phyloP scores from a whole-genome alignment of 192 early-diverging fungal species.

The Funneliformis mosseae region DNA sequence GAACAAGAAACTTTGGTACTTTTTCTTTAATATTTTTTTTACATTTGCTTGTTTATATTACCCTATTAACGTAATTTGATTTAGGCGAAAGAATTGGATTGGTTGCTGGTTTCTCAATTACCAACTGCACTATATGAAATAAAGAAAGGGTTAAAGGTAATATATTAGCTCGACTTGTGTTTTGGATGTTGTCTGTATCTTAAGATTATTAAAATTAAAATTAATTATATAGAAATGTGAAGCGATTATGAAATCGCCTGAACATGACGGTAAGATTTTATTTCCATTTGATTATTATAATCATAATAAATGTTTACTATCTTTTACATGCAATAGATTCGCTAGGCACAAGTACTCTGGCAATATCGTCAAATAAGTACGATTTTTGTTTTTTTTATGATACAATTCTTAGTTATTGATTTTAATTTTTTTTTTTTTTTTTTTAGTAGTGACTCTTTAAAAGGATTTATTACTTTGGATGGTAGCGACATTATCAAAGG shows the following conservation, averaged over 20 bases:
- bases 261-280: slow-evolving; percentile 15
- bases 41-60: not conserved
- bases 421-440: not conserved
- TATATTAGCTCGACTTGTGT: not conserved
- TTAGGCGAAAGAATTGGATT: slow-evolving; percentile 20
- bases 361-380: slow-evolving; percentile 24
- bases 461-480: slow-evolving; percentile 19
- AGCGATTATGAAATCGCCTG: slow-evolving; percentile 14
- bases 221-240: slow-evolving; percentile 30
- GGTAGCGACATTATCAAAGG: slow-evolving; percentile 21
- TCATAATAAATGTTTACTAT: not conserved
- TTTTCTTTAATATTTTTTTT: not conserved
- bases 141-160: slow-evolving; percentile 25
- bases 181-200: not conserved
- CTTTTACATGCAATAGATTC: not conserved
- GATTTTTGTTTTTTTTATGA: not conserved
- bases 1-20: not conserved
- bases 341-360: not conserved
- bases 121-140: slow-evolving; percentile 16
- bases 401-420: not conserved
- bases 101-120: slow-evolving; percentile 26
- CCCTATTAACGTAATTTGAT: not conserved
- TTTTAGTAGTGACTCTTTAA: slow-evolving; percentile 14
- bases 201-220: not conserved
- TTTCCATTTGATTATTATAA: not conserved